Conservation (phyloP, 2,329 filamentous ascomycete genomes). For the Torrubiella hemipterigena region DNA sequence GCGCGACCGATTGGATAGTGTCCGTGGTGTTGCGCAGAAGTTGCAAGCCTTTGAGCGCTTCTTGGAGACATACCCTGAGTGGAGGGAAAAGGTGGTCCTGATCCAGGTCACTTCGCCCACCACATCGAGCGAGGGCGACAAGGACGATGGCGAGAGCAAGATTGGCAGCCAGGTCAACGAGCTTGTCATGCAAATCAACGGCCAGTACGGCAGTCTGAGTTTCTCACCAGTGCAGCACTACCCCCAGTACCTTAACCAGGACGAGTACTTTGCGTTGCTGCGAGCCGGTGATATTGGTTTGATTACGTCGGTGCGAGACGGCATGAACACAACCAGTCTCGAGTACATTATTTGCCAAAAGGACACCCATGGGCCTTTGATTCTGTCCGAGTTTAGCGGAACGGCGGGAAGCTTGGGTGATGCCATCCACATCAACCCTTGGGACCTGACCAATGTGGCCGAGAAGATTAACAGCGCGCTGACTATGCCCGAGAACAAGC, state of each 20-base stretch:
- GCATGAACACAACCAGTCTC: slow-evolving; percentile 94
- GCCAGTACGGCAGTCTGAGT: slow-evolving; percentile 73
- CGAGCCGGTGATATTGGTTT: slow-evolving; percentile 82
- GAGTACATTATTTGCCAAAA: slow-evolving; percentile 92
- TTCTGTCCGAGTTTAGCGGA: slow-evolving; percentile 92
- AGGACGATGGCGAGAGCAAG: slow-evolving; percentile 65
- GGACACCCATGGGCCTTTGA: slow-evolving; percentile 74
- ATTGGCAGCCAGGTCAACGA: slow-evolving; percentile 83
- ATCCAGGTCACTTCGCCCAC: slow-evolving; percentile 92
- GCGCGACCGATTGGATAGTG: slow-evolving; percentile 84
- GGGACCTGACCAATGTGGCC: slow-evolving; percentile 78
- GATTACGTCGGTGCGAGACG: slow-evolving; percentile 90
- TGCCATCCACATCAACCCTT: slow-evolving; percentile 94
- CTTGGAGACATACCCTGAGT: slow-evolving; percentile 80
- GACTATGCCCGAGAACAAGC: slow-evolving; percentile 57
- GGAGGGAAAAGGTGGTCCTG: slow-evolving; percentile 82
- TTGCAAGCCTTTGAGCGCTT: slow-evolving; percentile 89
- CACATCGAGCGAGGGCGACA: slow-evolving; percentile 60
- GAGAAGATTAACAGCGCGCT: slow-evolving; percentile 72
- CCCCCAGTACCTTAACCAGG: slow-evolving; percentile 78
- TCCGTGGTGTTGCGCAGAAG: slow-evolving; percentile 90
- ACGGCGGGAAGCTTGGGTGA: slow-evolving; percentile 76
- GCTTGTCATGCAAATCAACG: slow-evolving; percentile 84
- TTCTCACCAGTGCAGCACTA: slow-evolving; percentile 92
- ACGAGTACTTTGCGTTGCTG: slow-evolving; percentile 91